Base-by-base conservation (phyloP, 2,329 filamentous ascomycete species). In the Alternaria triticina region DNA sequence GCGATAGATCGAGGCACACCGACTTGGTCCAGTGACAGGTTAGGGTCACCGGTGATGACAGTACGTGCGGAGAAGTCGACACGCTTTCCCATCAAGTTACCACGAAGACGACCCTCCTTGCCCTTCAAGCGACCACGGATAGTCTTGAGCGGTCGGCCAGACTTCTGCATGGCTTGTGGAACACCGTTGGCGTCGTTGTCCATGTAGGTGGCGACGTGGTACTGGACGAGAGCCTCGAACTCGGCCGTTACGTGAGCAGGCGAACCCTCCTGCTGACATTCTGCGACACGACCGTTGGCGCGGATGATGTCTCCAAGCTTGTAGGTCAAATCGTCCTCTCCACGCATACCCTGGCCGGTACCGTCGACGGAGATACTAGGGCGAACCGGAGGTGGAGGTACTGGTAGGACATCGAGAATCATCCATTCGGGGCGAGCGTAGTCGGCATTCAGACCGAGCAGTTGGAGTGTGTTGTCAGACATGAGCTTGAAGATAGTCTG, bases 61-160 rank as follows among this genome's bases (percentile, higher is more conserved):
- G 96, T 99, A 90, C 96, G 96, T 40, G 96, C 96, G 0, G 96
- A 99, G 77, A 99, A 99, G 79, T 99, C 96, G 65, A 99, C 96
- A 77, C 77, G 77, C 68, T 99, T 99, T 68, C 96, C 96, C 96
- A 99, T 99, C 86, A 99, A 85, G 82, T 99, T 99, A 78, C 96
- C 96, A 84, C 96, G 91, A 23, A 99, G 89, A 86, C 96, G 94
- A 72, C 96, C 96, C 79, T 99, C 96, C 83, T 99, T 99, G 67
- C 96, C 96, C 89, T 99, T 99, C 79, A 99, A 86, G 82, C 96
- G 94, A 65, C 94, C 94, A 74, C 96, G 92, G 70, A 99, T 97
- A 15, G 96, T 94, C 84, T 99, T 99, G 71, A 99, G 91, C 1
- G 96, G 94, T 76, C 96, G 90, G 51, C 96, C 96, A 60, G 94